phyloP scores from a whole-genome alignment of 441 rosid species.

The Eruca vesicaria region DNA sequence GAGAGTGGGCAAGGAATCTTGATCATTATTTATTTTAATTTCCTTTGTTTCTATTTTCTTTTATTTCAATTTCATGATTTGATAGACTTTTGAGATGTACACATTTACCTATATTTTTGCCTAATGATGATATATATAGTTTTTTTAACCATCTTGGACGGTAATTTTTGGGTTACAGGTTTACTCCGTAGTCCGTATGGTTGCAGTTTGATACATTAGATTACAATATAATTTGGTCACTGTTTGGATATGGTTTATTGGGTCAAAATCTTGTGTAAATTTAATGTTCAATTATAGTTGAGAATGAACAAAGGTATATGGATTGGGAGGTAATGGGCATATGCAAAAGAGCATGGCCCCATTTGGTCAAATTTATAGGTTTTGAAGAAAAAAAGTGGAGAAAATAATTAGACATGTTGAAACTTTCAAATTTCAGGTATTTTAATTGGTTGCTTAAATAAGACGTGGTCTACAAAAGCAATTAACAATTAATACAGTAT shows the following conservation, averaged over 20 bases:
- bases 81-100: neutral
- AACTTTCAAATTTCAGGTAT: neutral
- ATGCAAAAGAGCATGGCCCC: conserved; percentile 16
- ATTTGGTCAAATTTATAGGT: conserved; percentile 27
- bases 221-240: neutral
- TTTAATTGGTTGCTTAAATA: neutral
- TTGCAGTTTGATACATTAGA: neutral
- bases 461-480: conserved; percentile 16
- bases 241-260: neutral
- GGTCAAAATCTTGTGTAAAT: neutral
- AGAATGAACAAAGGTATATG: conserved; percentile 1
- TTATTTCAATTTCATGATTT: conserved; percentile 6
- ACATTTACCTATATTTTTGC: conserved; percentile 3
- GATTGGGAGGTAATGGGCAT: conserved; percentile 10
- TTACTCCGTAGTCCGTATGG: neutral
- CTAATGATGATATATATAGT: neutral
- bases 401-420: neutral
- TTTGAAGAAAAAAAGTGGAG: neutral
- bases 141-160: neutral
- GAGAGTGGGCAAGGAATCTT: conserved; percentile 17
- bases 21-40: conserved; percentile 10
- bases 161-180: neutral
- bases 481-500: neutral
- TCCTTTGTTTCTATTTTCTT: neutral
- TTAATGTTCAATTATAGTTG: neutral